Evolutionary conservation across 1,284 basidiomycete genomes (phyloP), one percentile per base, ranked within the genome.

Genomic region (Puccinia polysora): DNA sequence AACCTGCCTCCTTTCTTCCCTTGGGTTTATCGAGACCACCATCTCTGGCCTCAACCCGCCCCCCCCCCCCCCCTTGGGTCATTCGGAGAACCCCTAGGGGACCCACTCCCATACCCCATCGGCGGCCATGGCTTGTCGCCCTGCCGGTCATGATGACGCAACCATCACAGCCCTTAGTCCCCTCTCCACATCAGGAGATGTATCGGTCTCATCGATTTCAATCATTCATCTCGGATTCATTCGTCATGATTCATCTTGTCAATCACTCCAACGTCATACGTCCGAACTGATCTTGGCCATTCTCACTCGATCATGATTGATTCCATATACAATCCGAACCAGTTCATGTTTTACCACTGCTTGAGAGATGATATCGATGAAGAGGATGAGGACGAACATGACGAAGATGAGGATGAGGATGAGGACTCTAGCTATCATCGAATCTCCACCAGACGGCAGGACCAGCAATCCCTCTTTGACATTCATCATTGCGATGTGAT

Each of bases 301-400:
- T 49, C 47, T 49, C 18, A 49, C 18, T 49, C 47, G 23, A n/a
- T n/a, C n/a, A n/a, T n/a, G n/a, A n/a, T n/a, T n/a, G n/a, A n/a
- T n/a, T n/a, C n/a, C n/a, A n/a, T n/a, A n/a, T n/a, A n/a, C n/a
- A n/a, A n/a, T n/a, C n/a, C 34, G 5, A 7, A 14, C 15, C 28
- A 67, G 64, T 67, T 67, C 52, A 55, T 67, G 52, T 67, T 67
- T 30, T 67, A 67, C 34, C 64, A 67, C 32, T 67, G 64, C 64
- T 45, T 67, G 40, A 67, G 64, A 32, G 64, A 56, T 25, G 64
- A 67, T 12, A 53, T 55, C 10, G 64, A 67, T 18, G 64, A 67
- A 28, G 52, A 56, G 12, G 64, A 67, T 45, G 64, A 67, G 34
- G 64, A 55, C 15, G 64, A 55, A 10, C 47, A 55, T 36, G 64